Conservation (phyloP, 2,329 filamentous ascomycete genomes). For the Pseudogymnoascus sp. region DNA sequence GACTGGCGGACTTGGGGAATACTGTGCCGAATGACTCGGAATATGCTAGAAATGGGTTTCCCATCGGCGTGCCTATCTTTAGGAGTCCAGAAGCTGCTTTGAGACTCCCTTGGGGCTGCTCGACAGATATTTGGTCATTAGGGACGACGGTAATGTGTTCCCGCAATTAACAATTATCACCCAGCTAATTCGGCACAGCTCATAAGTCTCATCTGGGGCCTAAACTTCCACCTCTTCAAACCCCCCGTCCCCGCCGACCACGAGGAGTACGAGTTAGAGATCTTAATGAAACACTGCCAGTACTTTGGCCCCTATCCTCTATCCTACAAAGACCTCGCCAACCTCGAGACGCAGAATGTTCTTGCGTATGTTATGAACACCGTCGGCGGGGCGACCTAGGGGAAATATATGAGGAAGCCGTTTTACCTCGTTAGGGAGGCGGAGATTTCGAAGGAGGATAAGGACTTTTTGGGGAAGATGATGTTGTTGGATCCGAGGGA, state of each 20-base stretch:
- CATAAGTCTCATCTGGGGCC: constrained; percentile 23
- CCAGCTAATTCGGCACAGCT: constrained; percentile 15
- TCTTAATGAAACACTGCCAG: constrained; percentile 20
- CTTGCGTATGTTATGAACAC: constrained; percentile 15
- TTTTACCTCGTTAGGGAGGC: constrained; percentile 18
- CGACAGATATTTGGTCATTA: constrained; percentile 22
- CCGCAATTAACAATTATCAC: neutral
- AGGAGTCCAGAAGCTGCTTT: constrained; percentile 18
- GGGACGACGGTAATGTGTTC: constrained; percentile 17
- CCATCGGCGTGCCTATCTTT: constrained; percentile 16
- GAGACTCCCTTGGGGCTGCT: constrained; percentile 18
- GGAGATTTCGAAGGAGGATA: constrained; percentile 19
- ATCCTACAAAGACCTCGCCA: constrained; percentile 20
- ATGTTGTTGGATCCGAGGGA: constrained; percentile 23
- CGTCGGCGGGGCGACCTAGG: neutral
- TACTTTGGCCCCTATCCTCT: constrained; percentile 19
- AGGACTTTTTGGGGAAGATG: constrained; percentile 19
- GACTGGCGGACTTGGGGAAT: constrained; percentile 14
- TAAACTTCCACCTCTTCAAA: constrained; percentile 22
- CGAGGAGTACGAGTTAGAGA: constrained; percentile 19
- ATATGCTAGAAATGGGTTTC: constrained; percentile 14
- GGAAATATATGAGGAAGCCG: constrained; percentile 18
- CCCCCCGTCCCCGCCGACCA: constrained; percentile 21
- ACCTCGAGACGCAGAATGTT: constrained; percentile 18
- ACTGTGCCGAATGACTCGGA: constrained; percentile 10